A percentile compares a stretch with the other conserved stretches of the same genome.
Evolutionary conservation across 371 early-diverging fungal genomes (phyloP).

Genomic region (Spraguea lophii): DNA sequence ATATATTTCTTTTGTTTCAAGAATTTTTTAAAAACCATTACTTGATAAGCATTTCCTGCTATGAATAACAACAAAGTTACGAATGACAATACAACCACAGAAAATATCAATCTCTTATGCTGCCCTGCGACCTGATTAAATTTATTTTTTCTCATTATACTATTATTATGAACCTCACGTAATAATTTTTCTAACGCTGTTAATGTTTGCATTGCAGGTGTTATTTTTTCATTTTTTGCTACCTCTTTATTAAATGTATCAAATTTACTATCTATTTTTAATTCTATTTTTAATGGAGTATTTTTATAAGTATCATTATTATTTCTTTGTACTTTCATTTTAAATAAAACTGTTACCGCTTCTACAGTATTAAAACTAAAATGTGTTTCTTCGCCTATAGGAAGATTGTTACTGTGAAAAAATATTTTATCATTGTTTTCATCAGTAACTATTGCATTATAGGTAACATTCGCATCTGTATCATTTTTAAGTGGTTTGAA

Average conservation of each 20-base stretch:
- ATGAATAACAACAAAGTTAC: conserved; percentile 34
- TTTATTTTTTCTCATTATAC: conserved; percentile 17
- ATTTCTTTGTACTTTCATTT: background rate
- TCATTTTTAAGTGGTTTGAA: background rate
- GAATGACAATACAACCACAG: conserved; percentile 32
- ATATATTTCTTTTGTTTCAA: conserved; percentile 46
- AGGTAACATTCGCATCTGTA: background rate
- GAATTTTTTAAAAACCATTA: conserved; percentile 38
- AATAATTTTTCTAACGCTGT: conserved; percentile 38
- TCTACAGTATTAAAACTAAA: background rate
- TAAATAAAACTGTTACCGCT: background rate
- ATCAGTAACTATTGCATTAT: background rate
- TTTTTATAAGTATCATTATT: background rate
- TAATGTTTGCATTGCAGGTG: conserved; percentile 40
- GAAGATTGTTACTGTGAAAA: background rate
- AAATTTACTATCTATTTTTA: conserved; percentile 24
- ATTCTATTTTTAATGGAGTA: background rate
- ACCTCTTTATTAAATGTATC: conserved; percentile 45
- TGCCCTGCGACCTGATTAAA: conserved; percentile 20
- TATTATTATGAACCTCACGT: conserved; percentile 22
- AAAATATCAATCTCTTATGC: conserved; percentile 31
- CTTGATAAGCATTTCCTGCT: conserved; percentile 32
- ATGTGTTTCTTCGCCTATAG: background rate
- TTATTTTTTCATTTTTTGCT: conserved; percentile 32
- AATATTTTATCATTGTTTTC: background rate